Evolutionary conservation across 2,329 filamentous ascomycete genomes (phyloP), one percentile per base, ranked within the genome.

Genomic region (Sclerotinia nivalis): DNA sequence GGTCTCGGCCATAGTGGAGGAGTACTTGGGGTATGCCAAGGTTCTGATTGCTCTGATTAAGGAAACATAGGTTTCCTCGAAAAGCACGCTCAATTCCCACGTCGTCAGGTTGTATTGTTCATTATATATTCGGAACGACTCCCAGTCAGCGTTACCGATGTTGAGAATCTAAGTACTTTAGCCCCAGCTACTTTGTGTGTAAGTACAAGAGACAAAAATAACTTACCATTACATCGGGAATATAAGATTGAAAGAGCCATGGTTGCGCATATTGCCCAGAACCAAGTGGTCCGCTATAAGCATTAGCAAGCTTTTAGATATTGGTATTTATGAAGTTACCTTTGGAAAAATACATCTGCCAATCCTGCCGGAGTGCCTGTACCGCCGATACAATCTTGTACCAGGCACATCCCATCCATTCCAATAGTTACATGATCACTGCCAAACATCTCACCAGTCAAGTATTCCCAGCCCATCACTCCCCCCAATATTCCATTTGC

Each of bases 361-460:
- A 77, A 68, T n/a, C 74, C 75, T 56, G 68, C 37, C 22, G 75
- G 75, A 69, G 66, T 74, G 22, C 78, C 78, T 69, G 70, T 74
- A 9, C 79, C 78, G 1, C 77, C 78, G 49, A 79, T 76, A 69
- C 79, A 80, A 43, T 78, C 73, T 65, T 75, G 73, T 52, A 74
- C 74, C 34, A 80, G 71, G 68, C 79, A 80, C 78, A 80, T 80
- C 0, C 78, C 79, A 67, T 79, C 76, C 60, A 77, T 74, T 12
- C 77, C 75, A 56, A 79, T 73, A 34, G 73, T 73, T 43, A 76
- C 74, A 73, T 80, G 79, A 70, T 80, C 77, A 10, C 72, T 76
- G 40, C 73, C 74, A 69, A 80, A 80, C 79, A 80, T 79, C 64
- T 80, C 79, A 49, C 78, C 78, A 1, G 80, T 73, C 45, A 80